These are phyloP conservation scores for Scheffersomyces coipomensis DNA, from an alignment of 805 yeast genomes.

Conservation along the genomic window DNA sequence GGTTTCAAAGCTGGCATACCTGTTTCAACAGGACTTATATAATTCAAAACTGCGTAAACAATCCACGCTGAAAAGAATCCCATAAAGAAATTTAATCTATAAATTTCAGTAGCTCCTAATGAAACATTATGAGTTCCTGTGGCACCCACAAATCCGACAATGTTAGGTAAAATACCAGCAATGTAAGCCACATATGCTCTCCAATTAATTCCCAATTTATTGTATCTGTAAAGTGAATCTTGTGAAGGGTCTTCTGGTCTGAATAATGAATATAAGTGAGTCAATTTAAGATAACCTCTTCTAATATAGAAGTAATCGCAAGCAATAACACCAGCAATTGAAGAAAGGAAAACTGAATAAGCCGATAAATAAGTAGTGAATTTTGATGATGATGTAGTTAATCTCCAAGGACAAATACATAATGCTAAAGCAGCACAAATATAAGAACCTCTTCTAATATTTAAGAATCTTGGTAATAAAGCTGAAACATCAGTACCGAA, in stretches of 20 bases:
- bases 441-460: conserved; percentile 41
- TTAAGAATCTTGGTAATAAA: conserved; percentile 35
- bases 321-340: conserved; percentile 42
- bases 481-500: conserved; percentile 44
- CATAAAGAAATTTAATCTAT: conserved; percentile 70
- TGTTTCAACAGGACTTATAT: conserved; percentile 48
- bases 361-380: conserved; percentile 45
- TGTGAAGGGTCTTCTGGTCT: conserved; percentile 30
- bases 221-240: conserved; percentile 55
- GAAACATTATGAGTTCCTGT: conserved; percentile 71
- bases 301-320: conserved; percentile 55
- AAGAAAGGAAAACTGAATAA: conserved; percentile 42
- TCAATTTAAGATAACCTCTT: conserved; percentile 64
- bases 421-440: conserved; percentile 40
- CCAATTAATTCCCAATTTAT: conserved; percentile 71
- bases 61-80: conserved; percentile 65
- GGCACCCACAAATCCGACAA: conserved; percentile 86
- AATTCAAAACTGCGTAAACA: conserved; percentile 53
- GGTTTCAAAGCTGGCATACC: conserved; percentile 32
- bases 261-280: conserved; percentile 58
- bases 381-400: conserved; percentile 34
- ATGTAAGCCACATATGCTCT: conserved; percentile 79
- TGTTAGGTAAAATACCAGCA: conserved; percentile 78
- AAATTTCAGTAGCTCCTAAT: conserved; percentile 71
- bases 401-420: conserved; percentile 42